Conservation (phyloP, 352 stramenopile genomes). For the Phytophthora pseudosyringae region DNA sequence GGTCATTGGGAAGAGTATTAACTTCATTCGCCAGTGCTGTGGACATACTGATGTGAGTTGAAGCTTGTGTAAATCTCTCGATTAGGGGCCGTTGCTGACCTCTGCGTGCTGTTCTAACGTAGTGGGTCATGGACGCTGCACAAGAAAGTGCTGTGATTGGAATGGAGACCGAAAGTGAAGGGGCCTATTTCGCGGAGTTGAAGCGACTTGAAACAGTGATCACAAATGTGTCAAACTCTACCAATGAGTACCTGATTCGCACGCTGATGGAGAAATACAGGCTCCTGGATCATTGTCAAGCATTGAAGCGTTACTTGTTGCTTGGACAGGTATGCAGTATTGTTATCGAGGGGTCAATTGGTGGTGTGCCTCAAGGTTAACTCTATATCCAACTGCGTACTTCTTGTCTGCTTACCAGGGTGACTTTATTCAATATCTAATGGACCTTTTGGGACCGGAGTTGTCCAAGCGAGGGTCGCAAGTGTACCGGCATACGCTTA, state of each 20-base stretch:
- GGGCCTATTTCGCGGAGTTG: conserved; percentile 73
- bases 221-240: conserved; percentile 75
- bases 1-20: conserved; percentile 98
- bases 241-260: conserved; percentile 92
- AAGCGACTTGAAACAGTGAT: conserved; percentile 81
- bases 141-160: conserved; percentile 50
- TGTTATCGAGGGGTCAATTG: not conserved
- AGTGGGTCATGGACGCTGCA: conserved; percentile 81
- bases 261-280: conserved; percentile 93
- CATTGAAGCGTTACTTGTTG: conserved; percentile 98
- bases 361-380: not conserved
- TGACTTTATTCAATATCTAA: conserved; percentile 97
- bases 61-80: not conserved
- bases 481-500: conserved; percentile 96
- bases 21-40: conserved; percentile 98
- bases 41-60: conserved; percentile 85
- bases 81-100: not conserved
- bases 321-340: conserved; percentile 90
- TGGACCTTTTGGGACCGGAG: conserved; percentile 93
- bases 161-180: conserved; percentile 63
- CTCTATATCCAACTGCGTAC: not conserved
- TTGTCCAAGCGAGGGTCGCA: conserved; percentile 89
- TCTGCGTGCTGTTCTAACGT: conserved; percentile 3
- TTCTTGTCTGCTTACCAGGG: conserved; percentile 55
- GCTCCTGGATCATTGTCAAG: conserved; percentile 94